Conservation (phyloP, 306 rosid species). For the Acacia crassicarpa region DNA sequence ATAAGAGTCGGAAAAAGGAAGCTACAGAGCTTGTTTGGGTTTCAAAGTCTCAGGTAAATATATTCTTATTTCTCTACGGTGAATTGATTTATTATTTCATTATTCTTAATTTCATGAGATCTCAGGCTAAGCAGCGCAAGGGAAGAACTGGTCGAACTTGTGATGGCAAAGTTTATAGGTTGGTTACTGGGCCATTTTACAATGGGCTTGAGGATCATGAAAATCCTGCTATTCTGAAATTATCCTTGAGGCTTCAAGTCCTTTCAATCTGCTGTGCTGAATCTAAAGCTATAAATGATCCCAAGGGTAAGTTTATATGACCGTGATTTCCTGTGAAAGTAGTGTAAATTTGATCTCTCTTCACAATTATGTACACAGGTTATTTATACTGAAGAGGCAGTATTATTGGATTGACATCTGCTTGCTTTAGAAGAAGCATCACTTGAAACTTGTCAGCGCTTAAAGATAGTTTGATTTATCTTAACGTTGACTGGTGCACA, state of each 20-base stretch:
- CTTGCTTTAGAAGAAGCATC: background rate
- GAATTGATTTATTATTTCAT: slow-evolving; percentile 5
- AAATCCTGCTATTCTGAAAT: slow-evolving; percentile 65
- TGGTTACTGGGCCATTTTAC: slow-evolving; percentile 70
- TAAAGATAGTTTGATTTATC: background rate
- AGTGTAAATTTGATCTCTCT: slow-evolving; percentile 1
- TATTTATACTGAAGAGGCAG: background rate
- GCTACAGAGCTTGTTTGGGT: slow-evolving; percentile 74
- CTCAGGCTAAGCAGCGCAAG: slow-evolving; percentile 82
- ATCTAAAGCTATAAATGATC: slow-evolving; percentile 85
- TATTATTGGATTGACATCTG: background rate
- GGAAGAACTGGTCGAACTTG: slow-evolving; percentile 98
- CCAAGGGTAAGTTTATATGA: slow-evolving; percentile 51
- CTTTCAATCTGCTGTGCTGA: slow-evolving; percentile 73
- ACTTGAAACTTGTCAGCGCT: slow-evolving; percentile 21
- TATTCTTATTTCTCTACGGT: slow-evolving; percentile 25
- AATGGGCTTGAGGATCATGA: slow-evolving; percentile 60
- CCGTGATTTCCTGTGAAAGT: slow-evolving; percentile 24
- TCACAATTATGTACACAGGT: background rate
- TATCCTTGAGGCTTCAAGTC: slow-evolving; percentile 82
- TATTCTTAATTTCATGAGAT: slow-evolving; percentile 27
- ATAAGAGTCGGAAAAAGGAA: slow-evolving; percentile 55
- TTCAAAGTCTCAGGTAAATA: slow-evolving; percentile 84
- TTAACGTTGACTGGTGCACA: background rate
- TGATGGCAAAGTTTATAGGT: slow-evolving; percentile 84